These are phyloP conservation scores for Lunasporangiospora selenospora DNA, from an alignment of 192 early-diverging fungal species.

Conservation along the genomic window DNA sequence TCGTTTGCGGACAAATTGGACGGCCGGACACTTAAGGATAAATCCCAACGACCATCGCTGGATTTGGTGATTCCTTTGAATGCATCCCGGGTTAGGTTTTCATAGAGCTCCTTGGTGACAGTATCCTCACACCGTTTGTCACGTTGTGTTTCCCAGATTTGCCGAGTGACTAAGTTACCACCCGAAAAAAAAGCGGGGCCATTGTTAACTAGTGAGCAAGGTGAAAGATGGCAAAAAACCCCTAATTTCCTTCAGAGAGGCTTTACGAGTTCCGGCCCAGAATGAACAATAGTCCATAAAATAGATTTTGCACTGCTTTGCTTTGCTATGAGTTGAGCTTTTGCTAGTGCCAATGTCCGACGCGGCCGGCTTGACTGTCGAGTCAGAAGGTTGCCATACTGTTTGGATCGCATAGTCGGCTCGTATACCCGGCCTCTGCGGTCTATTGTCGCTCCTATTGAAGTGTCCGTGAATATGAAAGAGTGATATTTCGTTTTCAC, in stretches of 20 bases:
- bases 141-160: constrained; percentile 23
- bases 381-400: constrained; percentile 16
- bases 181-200: no score
- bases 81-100: constrained; percentile 19
- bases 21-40: constrained; percentile 21
- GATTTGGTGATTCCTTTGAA: constrained; percentile 18
- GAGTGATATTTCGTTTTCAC: constrained; percentile 12
- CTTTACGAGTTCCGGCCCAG: constrained; percentile 32
- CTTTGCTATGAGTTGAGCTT: no score
- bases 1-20: background rate
- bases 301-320: constrained; percentile 17
- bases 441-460: background rate
- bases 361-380: background rate
- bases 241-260: no score
- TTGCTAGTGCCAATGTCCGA: no score
- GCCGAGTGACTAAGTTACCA: constrained; percentile 29
- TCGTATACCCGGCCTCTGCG: no score
- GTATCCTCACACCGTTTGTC: constrained; percentile 18
- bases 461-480: constrained; percentile 30
- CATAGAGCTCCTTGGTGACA: constrained; percentile 18
- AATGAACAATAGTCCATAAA: constrained; percentile 36
- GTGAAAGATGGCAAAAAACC: no score
- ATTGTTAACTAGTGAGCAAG: no score
- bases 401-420: constrained; percentile 40
- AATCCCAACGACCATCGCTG: constrained; percentile 9